phyloP scores from a whole-genome alignment of 106 monocot species.

The Dendrobium nobile region DNA sequence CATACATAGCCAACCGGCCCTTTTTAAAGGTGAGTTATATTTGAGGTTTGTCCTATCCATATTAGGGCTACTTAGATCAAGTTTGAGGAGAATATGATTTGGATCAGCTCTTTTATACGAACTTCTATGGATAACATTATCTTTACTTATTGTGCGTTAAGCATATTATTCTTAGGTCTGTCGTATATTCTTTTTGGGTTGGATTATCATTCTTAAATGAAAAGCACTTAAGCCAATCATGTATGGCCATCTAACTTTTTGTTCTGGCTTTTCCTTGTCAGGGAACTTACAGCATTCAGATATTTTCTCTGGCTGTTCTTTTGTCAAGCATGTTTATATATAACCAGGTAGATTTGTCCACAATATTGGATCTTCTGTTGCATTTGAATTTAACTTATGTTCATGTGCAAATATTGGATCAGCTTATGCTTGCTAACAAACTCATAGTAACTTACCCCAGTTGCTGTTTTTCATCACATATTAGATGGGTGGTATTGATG shows the following conservation, averaged over 20 bases:
- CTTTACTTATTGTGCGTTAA: not conserved
- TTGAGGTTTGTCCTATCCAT: not conserved
- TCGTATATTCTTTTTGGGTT: not conserved
- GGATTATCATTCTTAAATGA: not conserved
- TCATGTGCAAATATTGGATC: not conserved
- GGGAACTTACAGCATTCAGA: slow-evolving; percentile 97
- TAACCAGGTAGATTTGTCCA: slow-evolving; percentile 57
- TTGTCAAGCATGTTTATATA: slow-evolving; percentile 97
- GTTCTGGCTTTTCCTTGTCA: slow-evolving; percentile 12
- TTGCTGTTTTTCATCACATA: not conserved
- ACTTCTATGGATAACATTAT: not conserved
- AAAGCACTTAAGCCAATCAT: not conserved
- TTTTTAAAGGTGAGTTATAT: not conserved
- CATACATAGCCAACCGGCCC: too few relatives aligned
- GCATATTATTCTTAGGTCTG: not conserved
- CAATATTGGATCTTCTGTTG: not conserved
- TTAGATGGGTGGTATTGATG: slow-evolving; percentile 99
- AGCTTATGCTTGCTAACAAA: not conserved
- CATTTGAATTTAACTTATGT: not conserved
- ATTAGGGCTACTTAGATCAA: not conserved
- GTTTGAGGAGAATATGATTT: not conserved
- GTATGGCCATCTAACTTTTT: not conserved
- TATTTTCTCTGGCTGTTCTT: slow-evolving; percentile 90
- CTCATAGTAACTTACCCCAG: not conserved
- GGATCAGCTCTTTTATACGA: not conserved